phyloP scores from a whole-genome alignment of 345 rosid genomes.

The Excoecaria agallocha region DNA sequence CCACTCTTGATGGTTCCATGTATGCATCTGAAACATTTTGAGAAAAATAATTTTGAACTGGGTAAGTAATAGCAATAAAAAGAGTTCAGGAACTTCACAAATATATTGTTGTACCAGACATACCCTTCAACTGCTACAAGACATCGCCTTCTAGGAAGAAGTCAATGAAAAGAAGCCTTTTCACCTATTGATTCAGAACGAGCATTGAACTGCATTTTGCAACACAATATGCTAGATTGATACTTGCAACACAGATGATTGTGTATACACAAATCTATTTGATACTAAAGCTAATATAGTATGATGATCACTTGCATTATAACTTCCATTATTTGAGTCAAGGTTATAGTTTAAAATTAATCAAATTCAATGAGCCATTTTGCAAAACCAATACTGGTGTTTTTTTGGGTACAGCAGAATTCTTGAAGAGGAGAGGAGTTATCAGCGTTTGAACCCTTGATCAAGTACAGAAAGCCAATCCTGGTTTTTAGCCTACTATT shows the following conservation, averaged over 20 bases:
- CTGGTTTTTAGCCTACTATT: background rate
- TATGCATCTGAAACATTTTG: slow-evolving; percentile 7
- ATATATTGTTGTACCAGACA: slow-evolving; percentile 14
- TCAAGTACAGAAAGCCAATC: background rate
- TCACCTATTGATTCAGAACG: slow-evolving; percentile 78
- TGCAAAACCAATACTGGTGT: background rate
- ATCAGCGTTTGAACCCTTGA: background rate
- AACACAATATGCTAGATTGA: slow-evolving; percentile 2
- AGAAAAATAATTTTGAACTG: background rate
- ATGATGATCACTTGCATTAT: background rate
- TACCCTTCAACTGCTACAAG: slow-evolving; percentile 89
- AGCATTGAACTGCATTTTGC: slow-evolving; percentile 73
- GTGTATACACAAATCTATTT: background rate
- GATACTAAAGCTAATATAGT: background rate
- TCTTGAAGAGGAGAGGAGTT: background rate
- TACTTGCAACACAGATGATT: background rate
- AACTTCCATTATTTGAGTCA: background rate
- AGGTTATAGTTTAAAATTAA: background rate
- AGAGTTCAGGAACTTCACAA: background rate
- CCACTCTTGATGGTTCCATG: background rate
- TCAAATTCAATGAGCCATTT: background rate
- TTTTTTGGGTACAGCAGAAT: background rate
- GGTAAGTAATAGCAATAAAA: background rate
- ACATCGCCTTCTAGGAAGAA: slow-evolving; percentile 77
- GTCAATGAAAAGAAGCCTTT: slow-evolving; percentile 85